Percentiles rank a stretch among this genome's conserved stretches.
Evolutionary conservation across 2,329 filamentous ascomycete species (phyloP).

Genomic region (Furcasterigmium sp.): DNA sequence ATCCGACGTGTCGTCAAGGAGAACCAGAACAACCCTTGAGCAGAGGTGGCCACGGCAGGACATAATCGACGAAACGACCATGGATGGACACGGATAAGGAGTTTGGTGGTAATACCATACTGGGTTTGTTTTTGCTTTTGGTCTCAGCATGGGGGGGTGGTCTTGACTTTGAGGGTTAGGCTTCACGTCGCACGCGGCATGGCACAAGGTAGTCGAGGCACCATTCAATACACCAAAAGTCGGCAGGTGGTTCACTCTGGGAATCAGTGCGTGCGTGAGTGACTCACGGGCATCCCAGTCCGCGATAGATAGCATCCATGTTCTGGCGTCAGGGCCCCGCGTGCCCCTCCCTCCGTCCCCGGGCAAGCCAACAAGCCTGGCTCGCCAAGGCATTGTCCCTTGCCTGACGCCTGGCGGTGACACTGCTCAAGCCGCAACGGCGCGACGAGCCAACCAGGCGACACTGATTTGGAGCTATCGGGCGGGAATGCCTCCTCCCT

Average conservation of each 20-base stretch:
- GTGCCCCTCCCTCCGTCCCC: not conserved
- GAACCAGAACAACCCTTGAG: too few species aligned
- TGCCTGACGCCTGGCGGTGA: too few species aligned
- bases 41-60: too few species aligned
- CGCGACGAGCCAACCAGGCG: not conserved
- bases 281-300: too few species aligned
- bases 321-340: too few species aligned
- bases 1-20: conserved; percentile 83
- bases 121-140: not conserved
- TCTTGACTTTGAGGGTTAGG: not conserved
- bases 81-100: not conserved
- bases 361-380: too few species aligned
- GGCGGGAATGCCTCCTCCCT: not conserved
- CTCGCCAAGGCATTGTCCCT: too few species aligned
- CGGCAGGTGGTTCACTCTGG: too few species aligned
- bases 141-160: not conserved
- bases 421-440: not conserved
- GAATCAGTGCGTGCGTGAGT: too few species aligned
- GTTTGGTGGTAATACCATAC: not conserved
- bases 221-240: too few species aligned
- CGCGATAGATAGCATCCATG: too few species aligned
- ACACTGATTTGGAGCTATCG: not conserved
- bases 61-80: not conserved
- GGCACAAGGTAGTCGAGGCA: not conserved
- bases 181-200: not conserved